These are phyloP conservation scores for Sclerotiophoma versabilis DNA, from an alignment of 2,329 filamentous ascomycete genomes.

Conservation along the genomic window DNA sequence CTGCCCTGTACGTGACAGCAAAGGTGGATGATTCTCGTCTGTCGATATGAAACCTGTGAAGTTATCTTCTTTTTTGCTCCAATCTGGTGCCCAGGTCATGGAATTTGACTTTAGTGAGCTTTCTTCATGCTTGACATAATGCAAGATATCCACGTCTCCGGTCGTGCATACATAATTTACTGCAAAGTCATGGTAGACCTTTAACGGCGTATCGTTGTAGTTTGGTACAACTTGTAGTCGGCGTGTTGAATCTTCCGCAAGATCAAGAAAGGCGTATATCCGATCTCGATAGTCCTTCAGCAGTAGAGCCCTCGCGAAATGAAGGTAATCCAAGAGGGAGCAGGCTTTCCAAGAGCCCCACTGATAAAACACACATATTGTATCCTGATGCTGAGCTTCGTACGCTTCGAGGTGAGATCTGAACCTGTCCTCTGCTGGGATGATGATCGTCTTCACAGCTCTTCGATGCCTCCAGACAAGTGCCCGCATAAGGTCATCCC, in stretches of 20 bases:
- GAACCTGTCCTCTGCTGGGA: slow-evolving; percentile 6
- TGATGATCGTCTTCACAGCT: background rate
- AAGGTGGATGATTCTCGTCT: slow-evolving; percentile 1
- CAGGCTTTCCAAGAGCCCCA: slow-evolving; percentile 3
- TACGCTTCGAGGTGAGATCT: slow-evolving; percentile 5
- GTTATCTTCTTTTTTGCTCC: slow-evolving; percentile 6
- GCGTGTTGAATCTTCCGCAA: slow-evolving; percentile 8
- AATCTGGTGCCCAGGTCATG: slow-evolving; percentile 17
- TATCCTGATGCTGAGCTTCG: background rate
- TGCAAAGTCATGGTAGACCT: slow-evolving; percentile 20
- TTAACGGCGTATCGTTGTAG: slow-evolving; percentile 10
- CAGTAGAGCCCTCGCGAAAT: slow-evolving; percentile 12
- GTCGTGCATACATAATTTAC: slow-evolving; percentile 1
- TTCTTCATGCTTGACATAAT: slow-evolving; percentile 11
- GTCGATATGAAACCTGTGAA: slow-evolving; percentile 4
- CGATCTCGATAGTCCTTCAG: slow-evolving; percentile 15
- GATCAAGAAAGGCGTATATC: slow-evolving; percentile 21
- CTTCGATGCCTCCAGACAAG: slow-evolving; percentile 8
- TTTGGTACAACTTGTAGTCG: slow-evolving; percentile 9
- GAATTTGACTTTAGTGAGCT: background rate
- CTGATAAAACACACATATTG: slow-evolving; percentile 5
- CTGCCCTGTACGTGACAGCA: background rate
- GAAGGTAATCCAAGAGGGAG: slow-evolving; percentile 7
- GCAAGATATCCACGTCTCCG: slow-evolving; percentile 10
- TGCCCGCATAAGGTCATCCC: slow-evolving; percentile 4